Conservation (phyloP, 805 yeast species). For the Starmerella apicola region DNA sequence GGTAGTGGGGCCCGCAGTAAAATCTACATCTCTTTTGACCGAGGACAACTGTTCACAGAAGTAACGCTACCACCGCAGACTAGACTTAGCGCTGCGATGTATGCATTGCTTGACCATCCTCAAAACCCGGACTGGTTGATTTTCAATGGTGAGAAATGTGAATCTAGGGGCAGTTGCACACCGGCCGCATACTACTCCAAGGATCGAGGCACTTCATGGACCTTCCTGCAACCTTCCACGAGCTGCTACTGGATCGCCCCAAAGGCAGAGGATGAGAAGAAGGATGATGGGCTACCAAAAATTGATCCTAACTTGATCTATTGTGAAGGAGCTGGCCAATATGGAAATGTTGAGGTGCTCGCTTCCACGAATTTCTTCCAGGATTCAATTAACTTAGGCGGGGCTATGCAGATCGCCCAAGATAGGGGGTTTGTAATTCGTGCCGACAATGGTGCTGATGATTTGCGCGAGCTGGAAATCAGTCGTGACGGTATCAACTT, state of each 20-base stretch:
- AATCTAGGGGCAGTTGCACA: constrained; percentile 36
- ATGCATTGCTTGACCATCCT: constrained; percentile 47
- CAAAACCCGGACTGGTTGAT: constrained; percentile 46
- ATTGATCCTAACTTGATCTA: constrained; percentile 45
- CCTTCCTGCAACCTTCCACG: constrained; percentile 40
- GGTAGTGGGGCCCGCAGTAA: constrained; percentile 36
- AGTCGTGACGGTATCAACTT: constrained; percentile 66
- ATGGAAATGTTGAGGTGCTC: constrained; percentile 23
- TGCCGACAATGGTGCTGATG: constrained; percentile 37
- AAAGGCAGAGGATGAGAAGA: too few species aligned
- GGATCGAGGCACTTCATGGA: constrained; percentile 58
- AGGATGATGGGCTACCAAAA: constrained; percentile 36
- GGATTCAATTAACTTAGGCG: constrained; percentile 31
- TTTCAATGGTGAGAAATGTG: constrained; percentile 54
- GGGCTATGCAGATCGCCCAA: constrained; percentile 57
- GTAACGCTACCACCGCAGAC: constrained; percentile 42
- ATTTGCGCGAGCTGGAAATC: constrained; percentile 52
- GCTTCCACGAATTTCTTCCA: constrained; percentile 39
- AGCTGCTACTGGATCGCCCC: constrained; percentile 60
- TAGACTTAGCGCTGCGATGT: constrained; percentile 26
- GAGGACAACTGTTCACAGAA: constrained; percentile 46
- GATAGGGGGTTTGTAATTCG: constrained; percentile 62
- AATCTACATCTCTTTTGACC: constrained; percentile 51
- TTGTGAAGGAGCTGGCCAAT: constrained; percentile 37
- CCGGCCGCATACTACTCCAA: constrained; percentile 47